Percentiles rank a stretch among this genome's conserved stretches.
Conservation (phyloP, 2,329 filamentous ascomycete genomes). For the Colletotrichum neosansevieriae region DNA sequence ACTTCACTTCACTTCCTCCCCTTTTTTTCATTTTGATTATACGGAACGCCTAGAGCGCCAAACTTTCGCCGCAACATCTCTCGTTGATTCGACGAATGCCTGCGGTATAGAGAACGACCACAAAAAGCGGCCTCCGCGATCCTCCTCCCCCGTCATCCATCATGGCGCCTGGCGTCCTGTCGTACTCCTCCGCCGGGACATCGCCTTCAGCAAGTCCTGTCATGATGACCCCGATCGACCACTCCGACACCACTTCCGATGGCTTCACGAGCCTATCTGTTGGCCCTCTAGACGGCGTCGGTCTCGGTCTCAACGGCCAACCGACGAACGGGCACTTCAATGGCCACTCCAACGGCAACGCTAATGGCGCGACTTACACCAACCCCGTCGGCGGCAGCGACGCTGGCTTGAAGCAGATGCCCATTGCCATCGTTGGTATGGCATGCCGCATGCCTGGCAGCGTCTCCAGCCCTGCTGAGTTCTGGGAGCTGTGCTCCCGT, state of each 20-base stretch:
- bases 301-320: constrained; percentile 37
- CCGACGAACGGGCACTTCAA: constrained; percentile 40
- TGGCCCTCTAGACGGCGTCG: constrained; percentile 37
- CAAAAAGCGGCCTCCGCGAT: constrained; percentile 36
- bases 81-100: constrained; percentile 39
- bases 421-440: constrained; percentile 62
- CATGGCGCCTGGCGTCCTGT: constrained; percentile 41
- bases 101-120: constrained; percentile 28
- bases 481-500: constrained; percentile 59
- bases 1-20: background rate
- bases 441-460: constrained; percentile 60
- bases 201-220: constrained; percentile 42
- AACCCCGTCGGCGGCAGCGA: constrained; percentile 37
- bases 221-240: constrained; percentile 39
- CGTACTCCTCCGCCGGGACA: constrained; percentile 41
- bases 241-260: constrained; percentile 41
- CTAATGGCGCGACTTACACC: constrained; percentile 28
- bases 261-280: constrained; percentile 39
- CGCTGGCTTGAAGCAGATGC: constrained; percentile 48
- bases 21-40: background rate
- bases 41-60: constrained; percentile 39
- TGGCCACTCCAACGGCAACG: constrained; percentile 38
- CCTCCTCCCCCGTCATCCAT: constrained; percentile 24
- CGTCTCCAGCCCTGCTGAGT: constrained; percentile 55
- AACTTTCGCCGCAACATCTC: constrained; percentile 31